A percentile compares a stretch with the other conserved stretches of the same genome.
phyloP scores from a whole-genome alignment of 352 stramenopile genomes.

The Phytopythium litorale region DNA sequence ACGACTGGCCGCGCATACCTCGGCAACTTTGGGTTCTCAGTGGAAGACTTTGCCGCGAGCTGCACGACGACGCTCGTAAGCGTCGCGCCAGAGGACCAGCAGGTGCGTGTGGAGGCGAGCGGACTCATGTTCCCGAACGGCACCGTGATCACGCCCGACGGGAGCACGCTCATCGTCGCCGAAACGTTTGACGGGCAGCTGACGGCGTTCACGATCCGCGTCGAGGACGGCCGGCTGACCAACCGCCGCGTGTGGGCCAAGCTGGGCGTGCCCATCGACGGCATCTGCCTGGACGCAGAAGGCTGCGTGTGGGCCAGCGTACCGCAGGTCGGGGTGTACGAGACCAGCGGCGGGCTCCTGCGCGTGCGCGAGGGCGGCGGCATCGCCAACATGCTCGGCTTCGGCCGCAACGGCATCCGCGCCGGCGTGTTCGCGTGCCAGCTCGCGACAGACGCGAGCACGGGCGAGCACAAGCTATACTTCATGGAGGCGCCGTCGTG shows the following conservation, averaged over 20 bases:
- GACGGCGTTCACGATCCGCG: constrained; percentile 59
- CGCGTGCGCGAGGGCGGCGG: constrained; percentile 54
- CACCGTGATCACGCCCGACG: constrained; percentile 61
- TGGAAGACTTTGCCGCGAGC: constrained; percentile 23
- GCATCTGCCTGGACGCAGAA: constrained; percentile 63
- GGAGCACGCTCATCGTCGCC: constrained; percentile 64
- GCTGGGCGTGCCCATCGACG: constrained; percentile 41
- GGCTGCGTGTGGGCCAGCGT: constrained; percentile 62
- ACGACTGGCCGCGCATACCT: constrained; percentile 39
- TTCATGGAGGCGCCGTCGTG: constrained; percentile 47
- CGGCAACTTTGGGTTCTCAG: constrained; percentile 65
- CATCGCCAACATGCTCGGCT: constrained; percentile 50
- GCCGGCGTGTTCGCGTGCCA: constrained; percentile 58
- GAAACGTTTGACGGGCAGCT: constrained; percentile 54
- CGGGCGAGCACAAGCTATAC: constrained; percentile 51
- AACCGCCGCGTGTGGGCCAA: constrained; percentile 55
- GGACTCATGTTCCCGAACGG: constrained; percentile 73
- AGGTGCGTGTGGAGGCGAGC: constrained; percentile 45
- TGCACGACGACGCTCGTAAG: constrained; percentile 56
- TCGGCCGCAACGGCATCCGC: constrained; percentile 51
- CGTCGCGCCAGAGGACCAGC: constrained; percentile 30
- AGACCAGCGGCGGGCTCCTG: constrained; percentile 40
- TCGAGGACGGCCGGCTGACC: constrained; percentile 33
- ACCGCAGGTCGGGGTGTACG: constrained; percentile 45
- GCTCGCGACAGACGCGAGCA: constrained; percentile 39